Percentiles rank a stretch among this genome's conserved stretches.
Conservation (phyloP, 1,139 yeast genomes). For the Geotrichum cucujoidarum region DNA sequence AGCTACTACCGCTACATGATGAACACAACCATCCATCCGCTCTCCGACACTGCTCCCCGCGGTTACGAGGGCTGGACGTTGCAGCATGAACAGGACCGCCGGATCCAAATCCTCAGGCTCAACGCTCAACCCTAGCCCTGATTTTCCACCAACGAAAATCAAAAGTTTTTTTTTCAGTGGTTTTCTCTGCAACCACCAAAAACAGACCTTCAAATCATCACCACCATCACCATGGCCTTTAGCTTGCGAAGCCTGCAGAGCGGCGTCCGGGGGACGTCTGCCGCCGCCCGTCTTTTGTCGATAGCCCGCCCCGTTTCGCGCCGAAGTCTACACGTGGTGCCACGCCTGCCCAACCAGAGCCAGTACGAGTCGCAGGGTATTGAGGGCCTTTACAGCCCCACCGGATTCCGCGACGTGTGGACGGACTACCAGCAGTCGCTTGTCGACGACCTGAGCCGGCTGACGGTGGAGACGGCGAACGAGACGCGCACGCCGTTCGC, state of each 20-base stretch:
- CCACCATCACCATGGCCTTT: background rate
- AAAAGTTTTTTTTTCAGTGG: background rate
- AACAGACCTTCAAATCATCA: background rate
- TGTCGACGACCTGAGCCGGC: constrained; percentile 62
- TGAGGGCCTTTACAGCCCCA: constrained; percentile 62
- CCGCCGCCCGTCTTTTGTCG: background rate
- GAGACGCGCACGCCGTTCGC: constrained; percentile 78
- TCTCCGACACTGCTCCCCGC: constrained; percentile 1
- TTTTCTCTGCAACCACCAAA: constrained; percentile 2
- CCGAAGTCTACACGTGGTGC: constrained; percentile 55
- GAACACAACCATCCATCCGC: background rate
- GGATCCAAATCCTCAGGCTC: background rate
- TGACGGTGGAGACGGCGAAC: constrained; percentile 63
- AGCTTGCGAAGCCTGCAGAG: constrained; percentile 6
- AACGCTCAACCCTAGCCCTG: constrained; percentile 3
- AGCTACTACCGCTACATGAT: background rate
- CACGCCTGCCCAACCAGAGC: constrained; percentile 47
- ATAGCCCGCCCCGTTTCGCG: background rate
- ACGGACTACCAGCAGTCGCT: constrained; percentile 67
- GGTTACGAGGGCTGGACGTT: constrained; percentile 29
- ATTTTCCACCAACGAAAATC: constrained; percentile 5
- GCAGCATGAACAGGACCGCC: constrained; percentile 17
- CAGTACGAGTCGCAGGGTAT: constrained; percentile 50
- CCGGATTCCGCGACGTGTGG: constrained; percentile 76
- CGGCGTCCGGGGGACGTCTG: background rate